Percentiles rank a stretch among this genome's conserved stretches.
These are phyloP conservation scores for Penicillium canescens DNA, from an alignment of 495 filamentous ascomycete genomes.

Conservation along the genomic window DNA sequence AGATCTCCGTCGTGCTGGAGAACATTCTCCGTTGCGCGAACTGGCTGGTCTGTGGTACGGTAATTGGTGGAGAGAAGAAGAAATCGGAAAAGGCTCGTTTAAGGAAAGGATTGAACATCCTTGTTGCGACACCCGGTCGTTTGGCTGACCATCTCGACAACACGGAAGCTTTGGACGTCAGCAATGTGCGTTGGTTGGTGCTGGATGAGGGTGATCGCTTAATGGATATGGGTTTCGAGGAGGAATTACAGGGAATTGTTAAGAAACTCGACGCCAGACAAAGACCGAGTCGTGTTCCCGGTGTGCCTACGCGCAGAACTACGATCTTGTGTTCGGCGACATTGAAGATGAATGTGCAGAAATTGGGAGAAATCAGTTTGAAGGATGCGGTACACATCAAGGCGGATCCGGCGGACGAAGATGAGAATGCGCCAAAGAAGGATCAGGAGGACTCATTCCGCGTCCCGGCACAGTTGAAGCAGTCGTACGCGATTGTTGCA, in stretches of 20 bases:
- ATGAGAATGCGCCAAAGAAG: constrained; percentile 35
- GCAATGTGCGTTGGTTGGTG: constrained; percentile 88
- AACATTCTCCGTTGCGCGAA: constrained; percentile 77
- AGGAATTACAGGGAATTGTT: constrained; percentile 80
- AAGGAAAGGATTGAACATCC: constrained; percentile 89
- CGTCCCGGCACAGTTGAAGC: constrained; percentile 91
- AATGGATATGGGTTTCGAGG: constrained; percentile 96
- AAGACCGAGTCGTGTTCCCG: constrained; percentile 46
- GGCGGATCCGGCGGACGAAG: constrained; percentile 53
- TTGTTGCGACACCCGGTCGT: constrained; percentile 91
- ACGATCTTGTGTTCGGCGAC: constrained; percentile 96
- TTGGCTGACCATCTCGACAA: constrained; percentile 89
- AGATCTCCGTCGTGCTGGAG: constrained; percentile 83
- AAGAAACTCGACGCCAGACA: constrained; percentile 62
- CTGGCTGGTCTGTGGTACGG: constrained; percentile 89
- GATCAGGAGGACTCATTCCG: constrained; percentile 62
- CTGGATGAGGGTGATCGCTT: constrained; percentile 94
- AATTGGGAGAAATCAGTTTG: constrained; percentile 88
- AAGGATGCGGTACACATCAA: constrained; percentile 90
- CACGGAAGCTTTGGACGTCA: constrained; percentile 83
- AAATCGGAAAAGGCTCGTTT: constrained; percentile 93
- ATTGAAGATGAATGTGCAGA: constrained; percentile 94
- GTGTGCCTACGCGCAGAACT: constrained; percentile 71
- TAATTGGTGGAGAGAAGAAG: constrained; percentile 96
- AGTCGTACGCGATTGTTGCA: constrained; percentile 81